Evolutionary conservation across 495 filamentous ascomycete species (phyloP).

Genomic region (Daldinia loculata): DNA sequence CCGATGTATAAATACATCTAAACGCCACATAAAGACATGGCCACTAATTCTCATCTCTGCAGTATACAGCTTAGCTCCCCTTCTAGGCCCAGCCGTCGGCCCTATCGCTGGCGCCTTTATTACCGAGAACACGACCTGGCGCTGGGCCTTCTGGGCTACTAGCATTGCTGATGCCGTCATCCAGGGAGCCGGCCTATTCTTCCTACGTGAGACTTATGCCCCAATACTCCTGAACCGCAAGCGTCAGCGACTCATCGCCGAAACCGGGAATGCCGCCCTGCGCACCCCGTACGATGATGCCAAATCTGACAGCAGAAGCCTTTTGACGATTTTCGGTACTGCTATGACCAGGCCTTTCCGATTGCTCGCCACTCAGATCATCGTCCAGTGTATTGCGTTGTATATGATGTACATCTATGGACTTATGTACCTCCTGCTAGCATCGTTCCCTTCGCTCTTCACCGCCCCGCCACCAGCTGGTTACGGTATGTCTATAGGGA

Average conservation of each 20-base stretch:
- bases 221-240: conserved; percentile 68
- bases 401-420: conserved; percentile 73
- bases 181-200: conserved; percentile 70
- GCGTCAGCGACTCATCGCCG: conserved; percentile 64
- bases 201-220: conserved; percentile 75
- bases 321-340: conserved; percentile 53
- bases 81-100: conserved; percentile 72
- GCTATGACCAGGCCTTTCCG: conserved; percentile 65
- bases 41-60: background rate
- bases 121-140: conserved; percentile 72
- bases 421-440: conserved; percentile 75
- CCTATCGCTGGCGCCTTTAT: conserved; percentile 74
- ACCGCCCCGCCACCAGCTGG: conserved; percentile 45
- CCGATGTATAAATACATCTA: background rate
- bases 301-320: conserved; percentile 45
- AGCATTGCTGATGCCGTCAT: conserved; percentile 70
- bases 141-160: conserved; percentile 73
- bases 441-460: conserved; percentile 74
- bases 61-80: conserved; percentile 68
- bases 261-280: conserved; percentile 68
- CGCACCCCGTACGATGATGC: conserved; percentile 69
- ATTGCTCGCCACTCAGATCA: conserved; percentile 67
- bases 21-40: background rate
- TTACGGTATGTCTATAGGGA: conserved; percentile 68
- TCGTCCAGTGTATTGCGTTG: conserved; percentile 60